phyloP scores from a whole-genome alignment of 2,329 filamentous ascomycete species.

The Trichoderma hamatum region DNA sequence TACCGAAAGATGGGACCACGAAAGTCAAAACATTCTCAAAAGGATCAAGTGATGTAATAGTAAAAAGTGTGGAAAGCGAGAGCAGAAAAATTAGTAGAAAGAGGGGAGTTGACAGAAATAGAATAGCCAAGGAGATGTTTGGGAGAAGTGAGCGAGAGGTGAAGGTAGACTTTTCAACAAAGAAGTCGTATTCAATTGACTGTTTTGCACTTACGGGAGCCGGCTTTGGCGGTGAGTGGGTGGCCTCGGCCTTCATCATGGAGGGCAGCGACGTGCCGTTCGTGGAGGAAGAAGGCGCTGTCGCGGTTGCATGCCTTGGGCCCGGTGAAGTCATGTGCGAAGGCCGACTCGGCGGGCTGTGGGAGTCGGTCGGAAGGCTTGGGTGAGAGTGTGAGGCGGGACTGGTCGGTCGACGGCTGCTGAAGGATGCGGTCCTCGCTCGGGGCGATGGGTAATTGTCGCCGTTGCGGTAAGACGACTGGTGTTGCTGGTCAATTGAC shows the following conservation, averaged over 20 bases:
- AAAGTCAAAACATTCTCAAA: background rate
- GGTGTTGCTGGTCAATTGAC: slow-evolving; percentile 48
- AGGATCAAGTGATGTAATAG: background rate
- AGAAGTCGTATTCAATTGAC: background rate
- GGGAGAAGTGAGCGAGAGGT: slow-evolving; percentile 32
- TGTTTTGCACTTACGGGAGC: slow-evolving; percentile 31
- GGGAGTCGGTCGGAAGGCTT: slow-evolving; percentile 47
- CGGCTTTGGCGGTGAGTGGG: slow-evolving; percentile 46
- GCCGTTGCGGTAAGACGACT: slow-evolving; percentile 53
- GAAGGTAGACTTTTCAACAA: background rate
- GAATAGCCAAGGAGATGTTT: slow-evolving; percentile 32
- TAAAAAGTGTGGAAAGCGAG: background rate
- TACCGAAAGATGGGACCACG: background rate
- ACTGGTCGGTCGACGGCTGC: slow-evolving; percentile 48
- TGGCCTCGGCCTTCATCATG: slow-evolving; percentile 45
- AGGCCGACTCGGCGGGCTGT: slow-evolving; percentile 48
- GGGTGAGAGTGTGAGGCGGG: slow-evolving; percentile 55
- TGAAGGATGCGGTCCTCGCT: slow-evolving; percentile 46
- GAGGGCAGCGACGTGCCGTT: slow-evolving; percentile 47
- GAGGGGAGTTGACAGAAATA: background rate
- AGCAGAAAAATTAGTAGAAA: slow-evolving; percentile 23
- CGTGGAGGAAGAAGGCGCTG: slow-evolving; percentile 44
- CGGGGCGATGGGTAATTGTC: slow-evolving; percentile 53
- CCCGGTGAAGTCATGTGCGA: slow-evolving; percentile 53
- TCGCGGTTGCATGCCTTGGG: slow-evolving; percentile 47